Evolutionary conservation across 1,284 basidiomycete genomes (phyloP).

Genomic region (Lignosus rhinocerotis): DNA sequence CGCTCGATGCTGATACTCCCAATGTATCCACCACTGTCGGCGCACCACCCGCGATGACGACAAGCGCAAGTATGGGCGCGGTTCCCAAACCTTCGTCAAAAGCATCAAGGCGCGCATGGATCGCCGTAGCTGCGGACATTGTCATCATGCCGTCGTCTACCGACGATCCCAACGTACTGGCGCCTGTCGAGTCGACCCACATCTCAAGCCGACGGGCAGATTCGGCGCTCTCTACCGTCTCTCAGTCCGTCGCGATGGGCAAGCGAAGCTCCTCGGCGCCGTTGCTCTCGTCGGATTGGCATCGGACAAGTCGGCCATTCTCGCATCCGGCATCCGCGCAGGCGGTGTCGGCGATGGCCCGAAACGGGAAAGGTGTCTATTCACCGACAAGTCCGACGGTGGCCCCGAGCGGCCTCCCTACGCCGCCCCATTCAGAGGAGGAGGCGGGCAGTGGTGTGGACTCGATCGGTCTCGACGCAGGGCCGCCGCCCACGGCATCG

Average conservation of each 20-base stretch:
- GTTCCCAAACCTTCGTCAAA: neutral
- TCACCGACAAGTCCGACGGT: neutral
- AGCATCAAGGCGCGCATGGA: constrained; percentile 20
- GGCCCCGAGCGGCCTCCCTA: constrained; percentile 2
- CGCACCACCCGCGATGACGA: neutral
- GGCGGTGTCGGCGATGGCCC: neutral
- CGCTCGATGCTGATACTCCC: constrained; percentile 30
- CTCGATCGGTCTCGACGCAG: neutral
- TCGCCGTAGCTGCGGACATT: constrained; percentile 25
- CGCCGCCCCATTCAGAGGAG: constrained; percentile 4
- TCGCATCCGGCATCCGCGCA: constrained; percentile 1
- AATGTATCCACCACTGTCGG: neutral
- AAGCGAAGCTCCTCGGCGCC: constrained; percentile 12
- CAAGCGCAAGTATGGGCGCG: neutral
- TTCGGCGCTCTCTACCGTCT: neutral
- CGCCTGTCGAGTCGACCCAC: neutral
- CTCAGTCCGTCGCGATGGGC: neutral
- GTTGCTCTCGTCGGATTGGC: neutral
- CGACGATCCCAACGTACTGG: constrained; percentile 2
- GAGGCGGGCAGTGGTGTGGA: neutral
- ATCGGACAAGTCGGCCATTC: neutral
- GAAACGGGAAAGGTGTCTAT: neutral
- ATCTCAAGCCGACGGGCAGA: neutral
- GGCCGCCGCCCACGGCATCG: neutral
- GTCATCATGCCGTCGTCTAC: constrained; percentile 17